A percentile compares a stretch with the other conserved stretches of the same genome.
These are phyloP conservation scores for Microsporum ferrugineum DNA, from an alignment of 2,329 filamentous ascomycete species.

Conservation along the genomic window DNA sequence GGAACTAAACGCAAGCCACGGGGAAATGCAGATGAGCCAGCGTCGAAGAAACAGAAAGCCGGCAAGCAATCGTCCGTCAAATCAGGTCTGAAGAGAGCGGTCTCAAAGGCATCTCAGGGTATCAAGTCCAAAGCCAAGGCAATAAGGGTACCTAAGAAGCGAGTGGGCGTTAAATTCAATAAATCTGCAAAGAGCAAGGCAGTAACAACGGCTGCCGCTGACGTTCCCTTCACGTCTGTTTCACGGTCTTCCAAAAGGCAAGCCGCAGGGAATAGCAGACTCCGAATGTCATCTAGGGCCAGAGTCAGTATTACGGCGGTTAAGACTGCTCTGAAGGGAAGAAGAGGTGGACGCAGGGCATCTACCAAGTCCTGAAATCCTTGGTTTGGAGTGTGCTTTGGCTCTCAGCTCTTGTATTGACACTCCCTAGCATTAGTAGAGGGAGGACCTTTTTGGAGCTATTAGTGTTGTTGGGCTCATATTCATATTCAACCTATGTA, in stretches of 20 bases:
- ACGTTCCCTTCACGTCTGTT: background rate
- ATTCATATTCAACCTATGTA: background rate
- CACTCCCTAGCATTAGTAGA: too few relatives aligned
- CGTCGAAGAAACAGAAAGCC: conserved; percentile 23
- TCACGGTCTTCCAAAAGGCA: background rate
- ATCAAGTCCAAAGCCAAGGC: conserved; percentile 1
- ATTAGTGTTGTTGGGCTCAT: background rate
- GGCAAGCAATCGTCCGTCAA: conserved; percentile 21
- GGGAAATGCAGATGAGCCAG: conserved; percentile 18
- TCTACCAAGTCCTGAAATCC: background rate
- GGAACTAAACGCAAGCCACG: conserved; percentile 27
- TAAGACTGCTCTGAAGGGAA: background rate
- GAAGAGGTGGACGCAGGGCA: background rate
- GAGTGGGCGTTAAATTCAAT: conserved; percentile 5
- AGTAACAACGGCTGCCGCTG: background rate
- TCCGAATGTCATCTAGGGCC: conserved; percentile 10
- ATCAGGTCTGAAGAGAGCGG: conserved; percentile 23
- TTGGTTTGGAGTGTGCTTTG: background rate
- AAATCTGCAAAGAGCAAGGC: background rate
- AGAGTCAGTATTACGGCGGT: background rate
- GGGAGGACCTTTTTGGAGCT: background rate
- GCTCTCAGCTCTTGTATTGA: background rate
- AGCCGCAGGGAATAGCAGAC: background rate
- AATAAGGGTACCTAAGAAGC: background rate
- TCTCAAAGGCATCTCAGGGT: conserved; percentile 16